Conservation (phyloP, 2,329 filamentous ascomycete genomes). For the Aspergillus neoniger region DNA sequence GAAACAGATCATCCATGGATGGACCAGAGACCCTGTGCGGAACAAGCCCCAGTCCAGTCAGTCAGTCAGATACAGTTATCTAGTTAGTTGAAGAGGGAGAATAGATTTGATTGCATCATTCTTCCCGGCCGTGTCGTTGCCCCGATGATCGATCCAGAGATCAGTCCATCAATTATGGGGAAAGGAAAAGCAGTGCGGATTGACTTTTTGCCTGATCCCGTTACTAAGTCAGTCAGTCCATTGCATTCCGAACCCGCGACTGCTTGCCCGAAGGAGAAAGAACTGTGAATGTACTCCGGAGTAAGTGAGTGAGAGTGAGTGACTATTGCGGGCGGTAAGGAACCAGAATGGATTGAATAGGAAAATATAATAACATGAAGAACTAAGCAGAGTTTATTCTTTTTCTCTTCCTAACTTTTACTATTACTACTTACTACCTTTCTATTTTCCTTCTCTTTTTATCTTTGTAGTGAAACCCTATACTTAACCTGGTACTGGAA, state of each 20-base stretch:
- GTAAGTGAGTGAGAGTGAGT: neutral
- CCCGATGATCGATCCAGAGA: neutral
- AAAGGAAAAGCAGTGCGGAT: neutral
- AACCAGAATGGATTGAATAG: neutral
- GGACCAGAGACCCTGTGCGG: neutral
- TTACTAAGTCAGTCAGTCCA: neutral
- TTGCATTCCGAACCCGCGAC: neutral
- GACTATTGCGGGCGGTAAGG: neutral
- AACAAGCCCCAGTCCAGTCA: neutral
- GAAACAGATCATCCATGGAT: neutral
- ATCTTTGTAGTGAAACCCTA: too few relatives aligned
- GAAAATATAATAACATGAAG: neutral
- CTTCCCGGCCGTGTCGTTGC: neutral
- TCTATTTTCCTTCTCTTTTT: neutral
- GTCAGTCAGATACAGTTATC: too few relatives aligned
- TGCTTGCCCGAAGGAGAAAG: constrained; percentile 17
- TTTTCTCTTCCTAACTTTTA: too few relatives aligned
- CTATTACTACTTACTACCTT: too few relatives aligned
- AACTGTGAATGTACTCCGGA: neutral
- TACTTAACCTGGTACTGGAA: too few relatives aligned
- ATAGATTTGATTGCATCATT: neutral
- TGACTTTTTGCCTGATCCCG: neutral
- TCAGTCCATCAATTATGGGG: neutral
- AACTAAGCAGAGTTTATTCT: too few relatives aligned
- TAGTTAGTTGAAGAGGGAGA: too few relatives aligned